Base-by-base conservation (phyloP, 345 rosid species). In the Punica granatum region DNA sequence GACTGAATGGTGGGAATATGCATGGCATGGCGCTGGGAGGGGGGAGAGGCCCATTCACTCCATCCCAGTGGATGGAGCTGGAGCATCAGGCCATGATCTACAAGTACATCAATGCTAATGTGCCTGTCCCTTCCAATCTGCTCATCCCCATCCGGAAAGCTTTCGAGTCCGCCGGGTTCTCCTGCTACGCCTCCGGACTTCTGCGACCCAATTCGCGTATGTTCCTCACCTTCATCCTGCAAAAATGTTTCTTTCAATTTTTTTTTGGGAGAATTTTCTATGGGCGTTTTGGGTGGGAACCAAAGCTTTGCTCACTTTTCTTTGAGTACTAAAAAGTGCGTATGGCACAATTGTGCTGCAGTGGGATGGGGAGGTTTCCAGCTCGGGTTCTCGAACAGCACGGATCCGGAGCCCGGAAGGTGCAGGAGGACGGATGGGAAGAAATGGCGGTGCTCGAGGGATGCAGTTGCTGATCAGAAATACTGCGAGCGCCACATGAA, bases 391-490 rank as follows among this genome's bases (percentile, higher is more conserved):
- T 82, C 94, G 34, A 83, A 80, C 69, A 90, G 74, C 80, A 79
- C 81, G 56, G 98, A 93, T 79, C 92, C 98, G 26, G 98, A 93
- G 69, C 98, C 98, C 0, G 97, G 97, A 63, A 79, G 98, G 79
- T 93, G 98, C 66, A 86, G 98, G 60, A 84, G 98, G 78, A 93
- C 98, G 5, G 98, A 93, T 79, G 98, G 98, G 76, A 93, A 93
- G 90, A 93, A 93, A 82, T 93, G 98, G 98, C 92, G 98, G 83
- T 93, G 98, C 87, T 87, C 97, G 3, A 81, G 89, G 79, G 98
- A 93, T 53, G 98, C 95, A 5, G 94, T 90, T 64, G 85, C 88
- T 36, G 96, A 89, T 41, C 97, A 90, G 78, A 93, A 93, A 79
- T 93, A 93, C 67, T 93, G 98, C 54, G 97, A 93, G 80, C 87